Base-by-base conservation (phyloP, 768 basidiomycete genomes). In the Pisolithus orientalis region DNA sequence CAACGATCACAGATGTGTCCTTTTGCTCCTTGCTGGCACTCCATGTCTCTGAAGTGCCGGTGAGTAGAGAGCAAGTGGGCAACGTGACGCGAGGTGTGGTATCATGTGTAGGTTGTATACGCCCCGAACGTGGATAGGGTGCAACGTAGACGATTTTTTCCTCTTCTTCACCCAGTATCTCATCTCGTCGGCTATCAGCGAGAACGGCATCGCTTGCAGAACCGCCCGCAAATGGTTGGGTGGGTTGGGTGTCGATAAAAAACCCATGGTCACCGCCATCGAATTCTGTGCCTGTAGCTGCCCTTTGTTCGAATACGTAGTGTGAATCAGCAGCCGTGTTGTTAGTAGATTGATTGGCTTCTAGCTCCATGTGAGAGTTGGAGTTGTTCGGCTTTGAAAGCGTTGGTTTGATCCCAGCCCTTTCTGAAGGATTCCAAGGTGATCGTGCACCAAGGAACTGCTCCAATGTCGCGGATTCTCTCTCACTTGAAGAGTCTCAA, bases 121-220 rank as follows among this genome's bases (percentile, higher is more conserved):
- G 49, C 3, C 50, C 48, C 3, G 59, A 59, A 1, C 84, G 79
- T 5, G 87, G 87, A 60, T 86, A 79, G 0, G 88, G 87, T 0
- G 87, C 86, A 25, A 82, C 83, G 60, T 90, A 90, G 9, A 90
- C 87, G 50, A 90, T 89, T 4, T 79, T 62, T 51, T 90, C 88
- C 17, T 86, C 84, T 29, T 82, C 82, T 9, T 64, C 67, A 28
- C 73, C 74, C 2, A 62, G 57, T n/a, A 58, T 44, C 38, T 57
- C 47, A 1, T 34, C 38, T 21, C 6, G 1, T 61, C 67, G 25
- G 58, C 53, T 1, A 10, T 61, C 54, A 51, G 62, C 47, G 21
- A 61, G 61, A 29, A 65, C 62, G 39, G 50, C 45, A 2, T 69
- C 64, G 17, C 57, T 65, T 13, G 54, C 37, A 24, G 58, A 50